phyloP scores from a whole-genome alignment of 2,329 filamentous ascomycete species.

The Epichloe gansuensis region DNA sequence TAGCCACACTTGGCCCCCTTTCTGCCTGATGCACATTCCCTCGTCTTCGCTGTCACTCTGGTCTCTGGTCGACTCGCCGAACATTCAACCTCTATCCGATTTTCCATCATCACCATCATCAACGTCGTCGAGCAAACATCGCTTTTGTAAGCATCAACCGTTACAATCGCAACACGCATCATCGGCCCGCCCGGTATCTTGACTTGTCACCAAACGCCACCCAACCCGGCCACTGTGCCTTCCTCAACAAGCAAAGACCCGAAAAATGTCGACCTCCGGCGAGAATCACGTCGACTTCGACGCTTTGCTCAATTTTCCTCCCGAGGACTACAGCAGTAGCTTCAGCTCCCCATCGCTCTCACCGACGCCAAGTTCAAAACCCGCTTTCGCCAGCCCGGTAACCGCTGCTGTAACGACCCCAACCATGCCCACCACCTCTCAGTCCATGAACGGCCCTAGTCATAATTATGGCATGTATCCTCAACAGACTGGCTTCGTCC shows the following conservation, averaged over 20 bases:
- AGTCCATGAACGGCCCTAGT: constrained; percentile 64
- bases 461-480: constrained; percentile 93
- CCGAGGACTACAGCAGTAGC: constrained; percentile 41
- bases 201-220: constrained; percentile 3
- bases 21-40: constrained; percentile 14
- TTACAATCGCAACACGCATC: background rate
- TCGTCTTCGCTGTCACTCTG: constrained; percentile 7
- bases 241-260: background rate
- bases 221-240: constrained; percentile 2
- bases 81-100: constrained; percentile 1
- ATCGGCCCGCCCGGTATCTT: background rate
- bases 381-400: constrained; percentile 37
- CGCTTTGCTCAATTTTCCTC: constrained; percentile 45
- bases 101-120: constrained; percentile 1
- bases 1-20: constrained; percentile 18
- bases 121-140: background rate
- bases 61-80: background rate
- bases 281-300: constrained; percentile 41
- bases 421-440: constrained; percentile 41
- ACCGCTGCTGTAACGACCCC: constrained; percentile 41
- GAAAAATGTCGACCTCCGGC: constrained; percentile 28
- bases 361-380: constrained; percentile 39
- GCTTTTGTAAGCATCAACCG: background rate
- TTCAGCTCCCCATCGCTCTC: constrained; percentile 51
- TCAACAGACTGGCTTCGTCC: constrained; percentile 87